Evolutionary conservation across 75 land plant species (phyloP), one percentile per base, ranked within the genome.

Genomic region (Pinus albicaulis): DNA sequence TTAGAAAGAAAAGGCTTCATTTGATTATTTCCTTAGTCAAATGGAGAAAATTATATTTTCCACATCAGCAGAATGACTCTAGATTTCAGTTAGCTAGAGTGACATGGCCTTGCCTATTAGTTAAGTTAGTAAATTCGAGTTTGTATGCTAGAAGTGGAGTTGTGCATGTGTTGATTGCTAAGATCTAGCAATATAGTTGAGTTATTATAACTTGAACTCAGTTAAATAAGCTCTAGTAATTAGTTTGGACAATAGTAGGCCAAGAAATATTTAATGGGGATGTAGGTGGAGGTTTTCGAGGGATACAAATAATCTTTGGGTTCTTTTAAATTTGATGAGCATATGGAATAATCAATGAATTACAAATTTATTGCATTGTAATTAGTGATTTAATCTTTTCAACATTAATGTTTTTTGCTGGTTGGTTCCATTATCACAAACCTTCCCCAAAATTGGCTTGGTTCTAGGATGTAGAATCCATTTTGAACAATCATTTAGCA

Each of bases 161-260:
- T n/a, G n/a, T 28, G 31, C 31, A 28, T 28, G 31, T 1, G 31
- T 28, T 28, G 31, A 28, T 28, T 28, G 31, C 31, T n/a, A 28
- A 28, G 31, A 28, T 28, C 31, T 28, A 28, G 31, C 31, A 28
- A 28, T 28, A 0, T 28, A 28, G 31, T 28, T 28, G 31, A 28
- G 31, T 28, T 28, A 28, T 28, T 28, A 1, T 28, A 28, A 28
- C 1, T 28, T 28, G 31, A 28, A 28, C 31, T 28, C 1, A 28
- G 31, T 28, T 0, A 28, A 28, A 0, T 28, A 1, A 28, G 31
- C 31, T 28, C 31, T 28, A 28, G 31, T 25, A 79, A 16, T 76
- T 70, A 57, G 68, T 79, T 79, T 72, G 79, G 76, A 55, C 80
- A 59, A 79, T 61, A 79, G 76, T 74, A 25, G 57, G 31, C 56